phyloP scores from a whole-genome alignment of 176 grass and related monocot genomes.

The Musa itinerans region DNA sequence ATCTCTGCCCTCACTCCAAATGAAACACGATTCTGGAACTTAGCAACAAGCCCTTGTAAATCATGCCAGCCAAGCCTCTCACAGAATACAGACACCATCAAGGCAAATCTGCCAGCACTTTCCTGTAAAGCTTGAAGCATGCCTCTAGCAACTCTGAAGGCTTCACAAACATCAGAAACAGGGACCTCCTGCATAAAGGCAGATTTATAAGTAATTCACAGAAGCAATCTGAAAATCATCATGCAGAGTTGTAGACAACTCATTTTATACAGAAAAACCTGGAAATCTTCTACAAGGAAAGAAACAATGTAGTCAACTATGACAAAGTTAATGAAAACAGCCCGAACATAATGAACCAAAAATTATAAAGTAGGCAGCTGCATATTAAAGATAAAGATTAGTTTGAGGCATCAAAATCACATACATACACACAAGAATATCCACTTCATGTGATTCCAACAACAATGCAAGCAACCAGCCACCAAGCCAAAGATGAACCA shows the following conservation, averaged over 20 bases:
- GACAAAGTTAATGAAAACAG: no score
- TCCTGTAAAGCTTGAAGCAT: slow-evolving; percentile 89
- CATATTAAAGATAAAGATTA: neutral
- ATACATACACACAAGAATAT: neutral
- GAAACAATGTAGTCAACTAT: neutral
- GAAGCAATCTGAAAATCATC: neutral
- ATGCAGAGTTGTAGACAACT: neutral
- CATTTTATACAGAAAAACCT: no score
- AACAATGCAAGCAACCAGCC: neutral
- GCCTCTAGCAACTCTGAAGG: slow-evolving; percentile 91
- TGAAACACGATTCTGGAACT: slow-evolving; percentile 92
- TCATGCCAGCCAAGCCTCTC: slow-evolving; percentile 95
- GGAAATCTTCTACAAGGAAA: no score
- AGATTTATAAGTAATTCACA: neutral
- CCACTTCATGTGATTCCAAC: neutral
- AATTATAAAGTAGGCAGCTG: neutral
- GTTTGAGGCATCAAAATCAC: neutral
- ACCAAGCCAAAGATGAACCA: neutral
- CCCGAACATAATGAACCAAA: neutral
- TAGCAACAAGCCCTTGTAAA: slow-evolving; percentile 82
- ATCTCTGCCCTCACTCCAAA: slow-evolving; percentile 98
- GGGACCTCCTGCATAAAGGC: slow-evolving; percentile 52
- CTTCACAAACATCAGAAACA: slow-evolving; percentile 85
- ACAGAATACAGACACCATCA: slow-evolving; percentile 94
- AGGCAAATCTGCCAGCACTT: slow-evolving; percentile 95